These are phyloP conservation scores for Clathrospora elynae DNA, from an alignment of 2,329 filamentous ascomycete species.

Conservation along the genomic window DNA sequence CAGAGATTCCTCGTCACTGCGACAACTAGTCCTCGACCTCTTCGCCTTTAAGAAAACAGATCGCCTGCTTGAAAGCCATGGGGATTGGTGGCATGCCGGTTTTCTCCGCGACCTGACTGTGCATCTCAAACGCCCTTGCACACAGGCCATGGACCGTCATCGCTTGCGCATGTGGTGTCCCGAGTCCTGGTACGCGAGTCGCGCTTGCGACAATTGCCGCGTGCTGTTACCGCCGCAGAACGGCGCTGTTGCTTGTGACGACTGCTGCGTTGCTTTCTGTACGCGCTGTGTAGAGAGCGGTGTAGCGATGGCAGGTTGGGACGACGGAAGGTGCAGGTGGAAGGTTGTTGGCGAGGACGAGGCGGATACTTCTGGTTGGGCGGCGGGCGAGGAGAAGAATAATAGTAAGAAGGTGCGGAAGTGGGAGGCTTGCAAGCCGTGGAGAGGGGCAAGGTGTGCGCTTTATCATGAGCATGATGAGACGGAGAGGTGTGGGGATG, in stretches of 20 bases:
- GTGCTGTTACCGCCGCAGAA: constrained; percentile 47
- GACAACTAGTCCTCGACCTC: constrained; percentile 54
- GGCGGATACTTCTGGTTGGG: constrained; percentile 19
- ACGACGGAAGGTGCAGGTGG: constrained; percentile 30
- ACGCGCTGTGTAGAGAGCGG: constrained; percentile 45
- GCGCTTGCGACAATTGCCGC: constrained; percentile 47
- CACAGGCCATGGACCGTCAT: constrained; percentile 51
- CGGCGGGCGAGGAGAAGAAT: constrained; percentile 27
- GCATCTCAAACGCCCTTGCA: constrained; percentile 53
- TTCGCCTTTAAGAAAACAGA: constrained; percentile 61
- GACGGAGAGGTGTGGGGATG: constrained; percentile 43
- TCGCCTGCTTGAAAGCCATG: constrained; percentile 53
- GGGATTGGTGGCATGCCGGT: constrained; percentile 55
- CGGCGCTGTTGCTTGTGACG: constrained; percentile 48
- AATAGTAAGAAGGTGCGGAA: constrained; percentile 36
- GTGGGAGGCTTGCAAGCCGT: constrained; percentile 47
- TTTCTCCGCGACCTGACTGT: constrained; percentile 56
- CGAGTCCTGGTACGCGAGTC: constrained; percentile 40
- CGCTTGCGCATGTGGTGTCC: constrained; percentile 49
- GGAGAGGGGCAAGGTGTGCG: constrained; percentile 43
- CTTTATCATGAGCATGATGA: constrained; percentile 49
- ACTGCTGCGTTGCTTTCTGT: constrained; percentile 52
- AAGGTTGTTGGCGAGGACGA: constrained; percentile 17
- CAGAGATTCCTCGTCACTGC: constrained; percentile 47
- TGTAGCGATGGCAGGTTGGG: constrained; percentile 39